These are phyloP conservation scores for Neurospora discreta DNA, from an alignment of 495 filamentous ascomycete genomes.

Conservation along the genomic window DNA sequence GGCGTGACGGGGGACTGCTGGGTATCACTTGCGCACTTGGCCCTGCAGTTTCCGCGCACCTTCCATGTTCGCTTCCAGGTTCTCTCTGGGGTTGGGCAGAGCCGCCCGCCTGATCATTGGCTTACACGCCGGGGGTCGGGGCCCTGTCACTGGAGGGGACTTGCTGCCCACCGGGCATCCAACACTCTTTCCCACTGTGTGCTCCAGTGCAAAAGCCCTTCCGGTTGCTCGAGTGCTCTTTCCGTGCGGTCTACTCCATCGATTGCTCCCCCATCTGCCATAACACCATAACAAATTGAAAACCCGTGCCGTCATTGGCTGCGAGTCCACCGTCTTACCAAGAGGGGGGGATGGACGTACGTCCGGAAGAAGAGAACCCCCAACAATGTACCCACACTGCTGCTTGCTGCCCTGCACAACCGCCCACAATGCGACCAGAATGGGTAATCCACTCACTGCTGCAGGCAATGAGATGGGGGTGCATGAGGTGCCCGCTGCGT, in stretches of 20 bases:
- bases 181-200: neutral
- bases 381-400: neutral
- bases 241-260: neutral
- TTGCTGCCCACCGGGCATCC: neutral
- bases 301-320: neutral
- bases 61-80: neutral
- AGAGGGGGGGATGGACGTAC: neutral
- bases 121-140: neutral
- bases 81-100: neutral
- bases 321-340: neutral
- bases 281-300: neutral
- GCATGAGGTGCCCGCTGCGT: neutral
- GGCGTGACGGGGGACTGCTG: neutral
- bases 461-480: neutral
- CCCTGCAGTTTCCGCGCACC: neutral
- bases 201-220: neutral
- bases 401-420: neutral
- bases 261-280: neutral
- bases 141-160: neutral
- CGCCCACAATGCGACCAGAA: neutral
- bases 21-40: neutral
- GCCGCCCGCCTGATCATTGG: neutral
- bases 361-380: neutral
- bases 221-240: neutral
- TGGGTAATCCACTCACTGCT: neutral